Evolutionary conservation across 2,329 filamentous ascomycete genomes (phyloP).

Genomic region (Gnomoniopsis smithogilvyi): DNA sequence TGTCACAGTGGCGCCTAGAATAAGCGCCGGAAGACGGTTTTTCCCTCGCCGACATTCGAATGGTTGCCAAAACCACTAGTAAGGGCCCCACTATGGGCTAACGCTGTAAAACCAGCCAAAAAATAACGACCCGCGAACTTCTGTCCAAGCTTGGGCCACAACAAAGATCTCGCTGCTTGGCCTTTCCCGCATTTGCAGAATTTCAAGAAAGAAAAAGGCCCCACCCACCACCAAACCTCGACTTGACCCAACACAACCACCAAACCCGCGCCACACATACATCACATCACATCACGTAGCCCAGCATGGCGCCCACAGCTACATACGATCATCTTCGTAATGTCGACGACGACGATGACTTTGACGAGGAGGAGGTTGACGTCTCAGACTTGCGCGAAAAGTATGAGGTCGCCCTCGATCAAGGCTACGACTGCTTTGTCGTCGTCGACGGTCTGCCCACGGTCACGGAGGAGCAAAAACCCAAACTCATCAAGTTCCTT

Average conservation of each 20-base stretch:
- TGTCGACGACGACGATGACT: constrained; percentile 80
- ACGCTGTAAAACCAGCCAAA: not conserved
- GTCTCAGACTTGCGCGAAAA: constrained; percentile 91
- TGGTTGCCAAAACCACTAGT: no score
- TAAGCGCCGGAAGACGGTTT: not conserved
- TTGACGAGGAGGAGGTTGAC: constrained; percentile 91
- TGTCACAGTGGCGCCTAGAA: not conserved
- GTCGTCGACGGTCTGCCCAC: constrained; percentile 91
- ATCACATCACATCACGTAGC: constrained; percentile 16
- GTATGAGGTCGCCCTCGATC: constrained; percentile 93
- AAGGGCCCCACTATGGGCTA: not conserved
- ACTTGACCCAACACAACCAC: no score
- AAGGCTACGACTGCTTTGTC: constrained; percentile 94
- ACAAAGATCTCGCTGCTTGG: not conserved
- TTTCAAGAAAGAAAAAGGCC: constrained; percentile 2
- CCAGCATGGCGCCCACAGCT: constrained; percentile 72
- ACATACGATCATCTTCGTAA: constrained; percentile 91
- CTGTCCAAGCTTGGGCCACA: not conserved
- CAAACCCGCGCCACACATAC: not conserved
- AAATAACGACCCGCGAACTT: not conserved
- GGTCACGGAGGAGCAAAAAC: constrained; percentile 85
- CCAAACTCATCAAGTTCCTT: constrained; percentile 94
- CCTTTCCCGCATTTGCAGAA: not conserved
- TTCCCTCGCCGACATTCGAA: not conserved
- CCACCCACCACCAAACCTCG: not conserved